A percentile compares a stretch with the other conserved stretches of the same genome.
Evolutionary conservation across 2,329 filamentous ascomycete species (phyloP).

Genomic region (Aspergillus costaricaensis): DNA sequence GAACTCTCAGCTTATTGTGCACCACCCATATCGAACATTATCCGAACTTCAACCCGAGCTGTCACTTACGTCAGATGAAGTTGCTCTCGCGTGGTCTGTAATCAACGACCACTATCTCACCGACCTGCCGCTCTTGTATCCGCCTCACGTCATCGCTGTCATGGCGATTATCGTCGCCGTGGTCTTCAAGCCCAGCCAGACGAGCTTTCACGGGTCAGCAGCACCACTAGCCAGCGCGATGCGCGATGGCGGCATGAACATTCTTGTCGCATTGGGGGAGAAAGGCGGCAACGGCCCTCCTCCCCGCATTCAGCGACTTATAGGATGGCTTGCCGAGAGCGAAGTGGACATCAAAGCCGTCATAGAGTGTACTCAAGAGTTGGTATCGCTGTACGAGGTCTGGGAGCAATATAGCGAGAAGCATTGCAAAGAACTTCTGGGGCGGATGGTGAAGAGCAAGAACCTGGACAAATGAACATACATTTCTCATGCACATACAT

Average conservation of each 20-base stretch:
- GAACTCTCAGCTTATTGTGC: constrained; percentile 83
- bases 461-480: constrained; percentile 55
- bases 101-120: constrained; percentile 94
- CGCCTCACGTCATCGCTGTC: constrained; percentile 86
- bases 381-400: constrained; percentile 83
- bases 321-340: constrained; percentile 83
- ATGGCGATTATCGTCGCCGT: constrained; percentile 81
- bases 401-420: constrained; percentile 69
- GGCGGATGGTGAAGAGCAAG: constrained; percentile 62
- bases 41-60: constrained; percentile 70
- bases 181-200: constrained; percentile 70
- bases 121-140: constrained; percentile 80
- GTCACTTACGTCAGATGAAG: constrained; percentile 73
- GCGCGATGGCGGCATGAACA: constrained; percentile 39
- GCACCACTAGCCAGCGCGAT: constrained; percentile 38
- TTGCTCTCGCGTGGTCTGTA: constrained; percentile 74
- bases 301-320: constrained; percentile 62
- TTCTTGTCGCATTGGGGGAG: constrained; percentile 38
- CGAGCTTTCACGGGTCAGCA: constrained; percentile 33
- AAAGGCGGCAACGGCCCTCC: constrained; percentile 33
- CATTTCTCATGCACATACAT: background rate
- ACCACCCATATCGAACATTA: constrained; percentile 86
- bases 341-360: constrained; percentile 80
- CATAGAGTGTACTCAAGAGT: constrained; percentile 86
- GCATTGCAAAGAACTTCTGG: constrained; percentile 63